phyloP scores from a whole-genome alignment of 2,329 filamentous ascomycete genomes.

The Alternaria hordeiaustralica region DNA sequence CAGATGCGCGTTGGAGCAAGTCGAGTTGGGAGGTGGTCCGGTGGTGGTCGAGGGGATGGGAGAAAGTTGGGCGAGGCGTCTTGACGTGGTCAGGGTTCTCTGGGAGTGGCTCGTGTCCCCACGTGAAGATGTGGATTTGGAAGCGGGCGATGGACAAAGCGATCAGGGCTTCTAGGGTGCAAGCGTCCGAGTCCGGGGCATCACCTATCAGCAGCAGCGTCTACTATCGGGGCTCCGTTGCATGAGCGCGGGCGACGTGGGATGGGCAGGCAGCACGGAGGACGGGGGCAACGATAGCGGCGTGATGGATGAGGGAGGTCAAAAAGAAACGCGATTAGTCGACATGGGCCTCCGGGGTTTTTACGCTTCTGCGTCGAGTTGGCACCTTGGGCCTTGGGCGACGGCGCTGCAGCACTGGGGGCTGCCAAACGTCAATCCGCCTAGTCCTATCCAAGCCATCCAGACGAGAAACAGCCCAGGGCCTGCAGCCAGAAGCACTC shows the following conservation, averaged over 20 bases:
- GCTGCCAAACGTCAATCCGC: conserved; percentile 18
- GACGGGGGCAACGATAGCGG: conserved; percentile 7
- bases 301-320: conserved; percentile 25
- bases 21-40: conserved; percentile 2
- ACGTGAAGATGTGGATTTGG: conserved; percentile 30
- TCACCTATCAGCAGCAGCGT: conserved; percentile 22
- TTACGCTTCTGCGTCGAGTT: conserved; percentile 24
- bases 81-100: conserved; percentile 10
- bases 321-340: conserved; percentile 32
- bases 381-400: conserved; percentile 11
- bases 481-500: neutral
- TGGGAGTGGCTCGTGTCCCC: conserved; percentile 31
- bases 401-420: conserved; percentile 1
- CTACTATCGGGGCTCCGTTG: conserved; percentile 26
- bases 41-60: conserved; percentile 8
- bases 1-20: conserved; percentile 8
- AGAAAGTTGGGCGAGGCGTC: conserved; percentile 9
- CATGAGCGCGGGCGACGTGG: conserved; percentile 34
- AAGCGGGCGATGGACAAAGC: neutral
- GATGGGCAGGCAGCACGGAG: conserved; percentile 13
- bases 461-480: conserved; percentile 8
- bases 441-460: conserved; percentile 26
- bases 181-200: conserved; percentile 6
- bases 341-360: conserved; percentile 24
- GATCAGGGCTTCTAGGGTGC: neutral